Evolutionary conservation across 2,329 filamentous ascomycete species (phyloP).

Genomic region (Fusarium caatingaense): DNA sequence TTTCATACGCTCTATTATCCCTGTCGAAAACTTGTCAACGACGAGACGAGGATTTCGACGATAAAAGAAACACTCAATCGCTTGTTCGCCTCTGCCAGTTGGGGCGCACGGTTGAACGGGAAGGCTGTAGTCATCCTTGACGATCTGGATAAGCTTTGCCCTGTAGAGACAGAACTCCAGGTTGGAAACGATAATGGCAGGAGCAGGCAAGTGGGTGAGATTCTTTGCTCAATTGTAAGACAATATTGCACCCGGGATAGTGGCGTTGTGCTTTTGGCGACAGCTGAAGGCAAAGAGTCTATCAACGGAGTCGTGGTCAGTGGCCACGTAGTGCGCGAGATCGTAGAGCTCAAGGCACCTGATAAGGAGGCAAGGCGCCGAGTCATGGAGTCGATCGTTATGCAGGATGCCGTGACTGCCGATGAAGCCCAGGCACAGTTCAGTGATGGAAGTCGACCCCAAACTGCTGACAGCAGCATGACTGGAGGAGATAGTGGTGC

Average conservation of each 20-base stretch:
- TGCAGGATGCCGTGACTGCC: slow-evolving; percentile 59
- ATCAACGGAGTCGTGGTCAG: slow-evolving; percentile 91
- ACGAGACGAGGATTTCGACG: slow-evolving; percentile 88
- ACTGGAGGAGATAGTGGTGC: slow-evolving; percentile 68
- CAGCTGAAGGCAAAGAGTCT: slow-evolving; percentile 91
- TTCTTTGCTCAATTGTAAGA: slow-evolving; percentile 82
- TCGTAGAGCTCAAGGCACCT: slow-evolving; percentile 87
- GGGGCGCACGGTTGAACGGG: slow-evolving; percentile 89
- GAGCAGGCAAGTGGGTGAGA: slow-evolving; percentile 91
- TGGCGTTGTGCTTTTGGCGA: slow-evolving; percentile 87
- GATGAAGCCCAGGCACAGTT: slow-evolving; percentile 53
- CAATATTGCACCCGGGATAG: slow-evolving; percentile 86
- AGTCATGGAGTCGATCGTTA: slow-evolving; percentile 84
- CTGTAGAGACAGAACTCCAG: slow-evolving; percentile 92
- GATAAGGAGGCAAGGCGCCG: slow-evolving; percentile 89
- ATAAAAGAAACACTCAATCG: slow-evolving; percentile 90
- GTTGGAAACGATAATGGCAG: slow-evolving; percentile 93
- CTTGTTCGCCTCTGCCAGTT: slow-evolving; percentile 88
- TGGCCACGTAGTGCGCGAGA: slow-evolving; percentile 92
- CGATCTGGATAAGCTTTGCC: slow-evolving; percentile 92
- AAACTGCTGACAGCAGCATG: slow-evolving; percentile 65
- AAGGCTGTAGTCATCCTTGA: slow-evolving; percentile 88
- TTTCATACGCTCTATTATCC: slow-evolving; percentile 89
- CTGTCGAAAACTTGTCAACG: slow-evolving; percentile 87
- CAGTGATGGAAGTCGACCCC: slow-evolving; percentile 64